phyloP scores from a whole-genome alignment of 164 flowering plant species.

The Berberis thunbergii region DNA sequence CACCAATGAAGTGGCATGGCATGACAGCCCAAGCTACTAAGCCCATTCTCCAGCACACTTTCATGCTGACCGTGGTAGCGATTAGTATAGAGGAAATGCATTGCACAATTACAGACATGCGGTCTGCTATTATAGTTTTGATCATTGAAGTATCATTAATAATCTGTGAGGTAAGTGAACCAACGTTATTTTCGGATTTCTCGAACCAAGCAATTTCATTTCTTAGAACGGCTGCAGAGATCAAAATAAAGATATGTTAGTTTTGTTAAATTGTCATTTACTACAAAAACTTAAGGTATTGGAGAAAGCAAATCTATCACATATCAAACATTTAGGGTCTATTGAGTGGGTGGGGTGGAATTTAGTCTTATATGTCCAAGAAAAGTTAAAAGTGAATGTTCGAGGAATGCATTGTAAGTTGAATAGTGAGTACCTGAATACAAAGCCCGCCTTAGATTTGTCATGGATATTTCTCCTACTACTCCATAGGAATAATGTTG shows the following conservation, averaged over 20 bases:
- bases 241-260: not conserved
- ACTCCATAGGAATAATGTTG: conserved; percentile 63
- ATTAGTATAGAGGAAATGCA: conserved; percentile 70
- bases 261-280: too few relatives aligned
- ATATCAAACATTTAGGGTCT: too few relatives aligned
- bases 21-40: conserved; percentile 85
- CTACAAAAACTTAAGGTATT: too few relatives aligned
- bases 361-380: too few relatives aligned
- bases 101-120: conserved; percentile 67
- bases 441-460: conserved; percentile 44
- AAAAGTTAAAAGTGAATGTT: too few relatives aligned
- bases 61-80: conserved; percentile 62
- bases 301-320: too few relatives aligned
- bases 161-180: conserved; percentile 44
- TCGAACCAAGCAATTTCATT: conserved; percentile 79
- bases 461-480: conserved; percentile 65
- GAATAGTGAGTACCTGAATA: conserved; percentile 36
- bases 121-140: conserved; percentile 57
- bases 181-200: conserved; percentile 41
- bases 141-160: conserved; percentile 52
- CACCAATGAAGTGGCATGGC: conserved; percentile 84
- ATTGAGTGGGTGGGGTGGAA: too few relatives aligned
- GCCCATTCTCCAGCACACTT: conserved; percentile 61
- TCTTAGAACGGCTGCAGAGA: conserved; percentile 36
- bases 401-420: not conserved